Evolutionary conservation across 495 filamentous ascomycete species (phyloP).

Genomic region (Copromyces sp.): DNA sequence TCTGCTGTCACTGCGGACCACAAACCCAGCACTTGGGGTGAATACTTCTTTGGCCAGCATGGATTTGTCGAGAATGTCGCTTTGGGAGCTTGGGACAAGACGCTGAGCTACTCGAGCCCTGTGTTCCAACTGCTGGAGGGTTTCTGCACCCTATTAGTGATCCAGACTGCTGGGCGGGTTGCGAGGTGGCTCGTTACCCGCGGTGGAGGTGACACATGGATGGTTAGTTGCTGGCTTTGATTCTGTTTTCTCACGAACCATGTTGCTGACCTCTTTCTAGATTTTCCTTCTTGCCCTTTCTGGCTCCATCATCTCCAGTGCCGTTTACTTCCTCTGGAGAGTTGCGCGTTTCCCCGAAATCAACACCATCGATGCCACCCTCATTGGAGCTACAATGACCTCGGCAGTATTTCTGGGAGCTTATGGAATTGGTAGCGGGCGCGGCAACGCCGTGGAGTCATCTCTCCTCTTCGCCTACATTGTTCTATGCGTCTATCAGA

Average conservation of each 20-base stretch:
- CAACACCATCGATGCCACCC: conserved; percentile 81
- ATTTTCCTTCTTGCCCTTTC: conserved; percentile 82
- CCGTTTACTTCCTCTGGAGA: conserved; percentile 93
- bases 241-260: background rate
- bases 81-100: conserved; percentile 80
- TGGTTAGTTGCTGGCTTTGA: conserved; percentile 51
- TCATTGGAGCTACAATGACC: conserved; percentile 86
- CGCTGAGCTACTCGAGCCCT: conserved; percentile 87
- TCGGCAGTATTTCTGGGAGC: conserved; percentile 85
- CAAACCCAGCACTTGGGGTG: conserved; percentile 51
- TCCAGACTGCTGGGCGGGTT: conserved; percentile 87
- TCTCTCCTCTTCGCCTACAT: conserved; percentile 94
- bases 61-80: conserved; percentile 68
- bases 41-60: conserved; percentile 77
- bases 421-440: conserved; percentile 88
- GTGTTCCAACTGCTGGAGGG: conserved; percentile 91
- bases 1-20: conserved; percentile 44
- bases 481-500: conserved; percentile 95
- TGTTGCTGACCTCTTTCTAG: conserved; percentile 31
- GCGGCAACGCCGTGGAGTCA: conserved; percentile 92
- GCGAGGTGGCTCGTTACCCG: conserved; percentile 93
- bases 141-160: conserved; percentile 92
- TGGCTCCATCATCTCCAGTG: conserved; percentile 81
- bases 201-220: conserved; percentile 89
- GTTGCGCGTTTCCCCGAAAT: conserved; percentile 90